A percentile compares a stretch with the other conserved stretches of the same genome.
These are phyloP conservation scores for Thuidium tamariscinum DNA, from an alignment of 225 moss, liverwort and hornwort species.

Conservation along the genomic window DNA sequence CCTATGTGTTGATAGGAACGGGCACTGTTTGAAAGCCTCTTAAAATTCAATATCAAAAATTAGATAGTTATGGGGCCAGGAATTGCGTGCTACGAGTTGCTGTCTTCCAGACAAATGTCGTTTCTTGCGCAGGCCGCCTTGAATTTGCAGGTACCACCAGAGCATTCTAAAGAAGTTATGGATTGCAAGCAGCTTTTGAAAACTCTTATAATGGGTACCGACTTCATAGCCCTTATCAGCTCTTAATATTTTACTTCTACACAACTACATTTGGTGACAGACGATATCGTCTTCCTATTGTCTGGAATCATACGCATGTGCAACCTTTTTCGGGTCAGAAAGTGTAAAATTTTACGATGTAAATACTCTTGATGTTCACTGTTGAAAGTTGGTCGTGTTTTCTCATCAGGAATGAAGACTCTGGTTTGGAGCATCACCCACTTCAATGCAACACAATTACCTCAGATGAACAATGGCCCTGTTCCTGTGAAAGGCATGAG, in stretches of 20 bases:
- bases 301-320: background rate
- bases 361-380: background rate
- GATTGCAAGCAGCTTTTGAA: slow-evolving; percentile 98
- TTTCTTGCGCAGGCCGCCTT: slow-evolving; percentile 70
- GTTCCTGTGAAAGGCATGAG: slow-evolving; percentile 90
- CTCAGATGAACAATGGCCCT: slow-evolving; percentile 63
- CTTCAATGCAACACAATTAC: slow-evolving; percentile 70
- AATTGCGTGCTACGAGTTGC: background rate
- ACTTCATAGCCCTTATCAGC: background rate
- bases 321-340: background rate
- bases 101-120: background rate
- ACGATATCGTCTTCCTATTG: background rate
- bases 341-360: background rate
- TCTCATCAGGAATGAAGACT: slow-evolving; percentile 85
- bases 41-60: background rate
- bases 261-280: background rate
- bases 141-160: slow-evolving; percentile 90
- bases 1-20: background rate
- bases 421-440: slow-evolving; percentile 99
- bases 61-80: background rate
- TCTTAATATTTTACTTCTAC: background rate
- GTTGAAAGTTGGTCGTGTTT: background rate
- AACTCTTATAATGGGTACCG: slow-evolving; percentile 94
- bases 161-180: slow-evolving; percentile 93
- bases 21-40: background rate